Base-by-base conservation (phyloP, 2,329 filamentous ascomycete genomes). In the Penicillium sp. region DNA sequence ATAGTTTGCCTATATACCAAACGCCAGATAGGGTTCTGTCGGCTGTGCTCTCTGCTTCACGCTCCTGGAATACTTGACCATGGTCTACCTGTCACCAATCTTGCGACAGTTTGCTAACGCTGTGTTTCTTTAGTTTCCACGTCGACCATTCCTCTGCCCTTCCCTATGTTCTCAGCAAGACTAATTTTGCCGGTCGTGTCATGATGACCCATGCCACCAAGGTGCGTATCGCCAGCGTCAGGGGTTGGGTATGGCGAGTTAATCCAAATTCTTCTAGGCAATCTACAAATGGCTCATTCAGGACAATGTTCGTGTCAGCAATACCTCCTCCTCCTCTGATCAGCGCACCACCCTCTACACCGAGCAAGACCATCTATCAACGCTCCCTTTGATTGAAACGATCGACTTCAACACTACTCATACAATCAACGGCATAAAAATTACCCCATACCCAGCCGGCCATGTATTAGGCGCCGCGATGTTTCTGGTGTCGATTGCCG, bases 271-370 rank as follows among this genome's bases (percentile, higher is more conserved):
- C 9, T 10, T 13, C 35, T 13, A 38, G 35, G 94, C 94, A 63
- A 99, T 99, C 70, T 99, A 99, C 82, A 97, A 97, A 76, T 97
- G 94, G 92, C 84, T 97, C 46, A 96, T 97, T 57, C 91, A 96
- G 72, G 94, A 99, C 74, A 95, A 91, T 61, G 90, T 99, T 40
- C 87, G 94, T 53, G 92, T 99, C 27, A 89, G 65, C 81, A 94
- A 79, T 79, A 90, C 67, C 28, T 78, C 80, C 2, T 83, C 81
- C 44, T 83, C 81, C 5, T 82, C 82, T 2, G 81, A 85, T 63
- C 81, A 83, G 56, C 78, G 82, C 58, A 82, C 82, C 22, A 80
- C 83, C 36, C 84, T 97, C 41, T 99, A 96, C 70, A 96, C 90
- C 1, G 94, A 99, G 74, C 87, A 92, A 63, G 94, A 99, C 68